phyloP scores from a whole-genome alignment of 495 filamentous ascomycete genomes.

The Coniosporium apollinis region DNA sequence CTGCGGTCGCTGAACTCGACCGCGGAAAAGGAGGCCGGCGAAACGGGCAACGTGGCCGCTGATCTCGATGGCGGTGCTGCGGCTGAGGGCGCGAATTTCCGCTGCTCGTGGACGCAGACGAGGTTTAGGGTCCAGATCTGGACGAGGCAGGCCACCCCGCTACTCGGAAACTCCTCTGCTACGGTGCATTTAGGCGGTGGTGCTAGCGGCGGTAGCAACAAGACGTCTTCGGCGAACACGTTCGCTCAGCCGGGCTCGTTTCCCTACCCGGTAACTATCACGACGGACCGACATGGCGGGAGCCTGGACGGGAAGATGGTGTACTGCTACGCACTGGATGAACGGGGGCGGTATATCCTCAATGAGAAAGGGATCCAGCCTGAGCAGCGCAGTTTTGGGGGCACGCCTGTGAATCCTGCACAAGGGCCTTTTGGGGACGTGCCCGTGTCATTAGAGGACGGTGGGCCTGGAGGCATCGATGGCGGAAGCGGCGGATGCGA shows the following conservation, averaged over 20 bases:
- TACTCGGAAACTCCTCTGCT: conserved; percentile 24
- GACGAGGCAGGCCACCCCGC: conserved; percentile 38
- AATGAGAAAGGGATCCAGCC: conserved; percentile 35
- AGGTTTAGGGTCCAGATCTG: too few species aligned
- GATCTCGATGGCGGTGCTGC: too few species aligned
- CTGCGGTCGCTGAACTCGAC: conserved; percentile 30
- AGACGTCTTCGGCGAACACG: conserved; percentile 36
- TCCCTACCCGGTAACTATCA: conserved; percentile 72
- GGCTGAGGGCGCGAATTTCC: conserved; percentile 28
- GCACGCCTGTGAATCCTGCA: conserved; percentile 41
- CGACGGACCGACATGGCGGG: conserved; percentile 67
- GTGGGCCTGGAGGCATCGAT: conserved; percentile 41
- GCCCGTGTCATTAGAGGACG: conserved; percentile 11
- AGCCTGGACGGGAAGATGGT: conserved; percentile 42
- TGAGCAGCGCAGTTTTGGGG: conserved; percentile 44
- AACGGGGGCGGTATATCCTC: conserved; percentile 31
- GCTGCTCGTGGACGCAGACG: too few species aligned
- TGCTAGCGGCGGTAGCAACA: conserved; percentile 9
- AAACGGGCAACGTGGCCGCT: conserved; percentile 48
- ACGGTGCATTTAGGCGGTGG: too few species aligned
- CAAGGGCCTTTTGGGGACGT: conserved; percentile 29
- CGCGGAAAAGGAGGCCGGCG: not conserved
- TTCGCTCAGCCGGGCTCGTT: conserved; percentile 54
- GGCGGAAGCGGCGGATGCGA: conserved; percentile 57
- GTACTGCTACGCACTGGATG: conserved; percentile 52